Evolutionary conservation across 768 basidiomycete species (phyloP), one percentile per base, ranked within the genome.

Genomic region (Mycena crocata): DNA sequence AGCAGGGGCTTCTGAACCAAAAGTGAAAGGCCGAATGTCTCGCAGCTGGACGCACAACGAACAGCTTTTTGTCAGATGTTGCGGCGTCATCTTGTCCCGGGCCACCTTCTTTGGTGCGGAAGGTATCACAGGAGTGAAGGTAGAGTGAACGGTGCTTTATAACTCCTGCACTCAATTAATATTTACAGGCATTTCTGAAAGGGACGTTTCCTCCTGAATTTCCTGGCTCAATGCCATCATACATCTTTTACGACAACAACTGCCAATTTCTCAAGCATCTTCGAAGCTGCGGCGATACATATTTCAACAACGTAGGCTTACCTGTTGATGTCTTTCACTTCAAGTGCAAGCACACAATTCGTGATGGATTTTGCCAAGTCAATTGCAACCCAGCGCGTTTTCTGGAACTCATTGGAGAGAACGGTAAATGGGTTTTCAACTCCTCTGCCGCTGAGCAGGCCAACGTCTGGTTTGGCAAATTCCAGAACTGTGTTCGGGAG

Each of bases 181-280:
- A 9, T 9, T 9, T 9, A 9, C 17, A 42, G 40, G 40, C 15
- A 6, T 42, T 42, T 42, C n/a, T 42, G 40, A 42, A 42, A 19
- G 40, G 17, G 5, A 49, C 48, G 5, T 49, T 49, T 31, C 48
- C 48, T 31, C 2, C 2, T 5, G 28, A 49, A 15, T 49, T 9
- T 31, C 48, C 48, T 3, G 48, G 48, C 2, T 42, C 40, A 6
- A 8, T 42, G 7, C 40, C 40, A 19, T 42, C 40, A 17, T 42
- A 42, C 17, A 42, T 49, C n/a, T 31, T 26, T 24, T 26, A 23
- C 24, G 48, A 49, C 48, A 49, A 49, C 48, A 49, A 49, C 26
- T 49, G 48, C 28, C 48, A 49, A 30, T 49, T 49, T 49, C 48
- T 49, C 14, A 49, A 49, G 30, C 48, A 49, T 31, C 48, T 49